Percentiles rank a stretch among this genome's conserved stretches.
These are phyloP conservation scores for Artemisia argyi DNA, from an alignment of 129 eudicot species.

Conservation along the genomic window DNA sequence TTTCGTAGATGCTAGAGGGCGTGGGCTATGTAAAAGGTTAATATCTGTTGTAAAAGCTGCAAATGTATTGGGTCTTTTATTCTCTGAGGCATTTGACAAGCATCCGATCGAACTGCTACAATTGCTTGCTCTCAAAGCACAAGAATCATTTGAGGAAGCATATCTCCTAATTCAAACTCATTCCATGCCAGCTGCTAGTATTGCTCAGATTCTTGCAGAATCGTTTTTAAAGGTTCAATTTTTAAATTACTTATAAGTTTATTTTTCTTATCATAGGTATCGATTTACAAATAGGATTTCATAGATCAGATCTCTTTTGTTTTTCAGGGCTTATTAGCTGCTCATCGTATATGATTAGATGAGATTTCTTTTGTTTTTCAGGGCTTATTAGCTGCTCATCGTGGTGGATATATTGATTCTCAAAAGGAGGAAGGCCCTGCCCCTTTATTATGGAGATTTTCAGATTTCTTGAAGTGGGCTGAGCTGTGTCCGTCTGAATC, in stretches of 20 bases:
- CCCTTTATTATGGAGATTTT: constrained; percentile 94
- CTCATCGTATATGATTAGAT: constrained; percentile 60
- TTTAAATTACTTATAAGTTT: background rate
- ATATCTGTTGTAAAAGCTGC: constrained; percentile 89
- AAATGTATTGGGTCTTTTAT: constrained; percentile 75
- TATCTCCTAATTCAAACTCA: constrained; percentile 81
- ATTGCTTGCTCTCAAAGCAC: constrained; percentile 94
- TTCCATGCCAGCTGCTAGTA: constrained; percentile 86
- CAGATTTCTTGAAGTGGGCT: constrained; percentile 98
- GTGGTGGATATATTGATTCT: constrained; percentile 98
- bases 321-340: constrained; percentile 88
- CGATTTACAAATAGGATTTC: constrained; percentile 6
- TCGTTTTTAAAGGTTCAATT: constrained; percentile 75
- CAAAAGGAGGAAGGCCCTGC: constrained; percentile 99
- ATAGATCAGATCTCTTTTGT: background rate
- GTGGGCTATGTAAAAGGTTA: constrained; percentile 84
- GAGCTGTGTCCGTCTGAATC: constrained; percentile 96
- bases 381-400: constrained; percentile 99
- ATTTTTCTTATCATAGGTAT: constrained; percentile 3
- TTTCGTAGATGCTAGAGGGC: constrained; percentile 77
- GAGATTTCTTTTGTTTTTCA: constrained; percentile 19
- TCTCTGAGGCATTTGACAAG: constrained; percentile 87
- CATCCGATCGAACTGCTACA: constrained; percentile 85
- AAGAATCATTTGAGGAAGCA: constrained; percentile 95
- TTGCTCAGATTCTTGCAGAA: constrained; percentile 94